Evolutionary conservation across 1,284 basidiomycete genomes (phyloP).

Genomic region (Agaricales sp.): DNA sequence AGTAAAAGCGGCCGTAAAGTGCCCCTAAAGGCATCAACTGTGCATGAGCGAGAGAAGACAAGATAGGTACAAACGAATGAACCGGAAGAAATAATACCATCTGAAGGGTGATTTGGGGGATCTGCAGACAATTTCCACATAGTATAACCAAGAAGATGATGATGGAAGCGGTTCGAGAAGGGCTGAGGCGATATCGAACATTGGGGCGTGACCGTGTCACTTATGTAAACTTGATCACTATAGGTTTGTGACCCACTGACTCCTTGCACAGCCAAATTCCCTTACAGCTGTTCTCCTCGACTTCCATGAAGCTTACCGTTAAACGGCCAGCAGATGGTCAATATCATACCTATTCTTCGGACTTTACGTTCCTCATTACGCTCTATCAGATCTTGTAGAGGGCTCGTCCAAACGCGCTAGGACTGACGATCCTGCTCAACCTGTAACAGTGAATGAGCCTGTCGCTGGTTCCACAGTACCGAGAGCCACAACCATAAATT

Average conservation of each 20-base stretch:
- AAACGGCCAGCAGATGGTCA: not conserved
- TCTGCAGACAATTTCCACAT: conserved; percentile 1
- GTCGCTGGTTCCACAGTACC: conserved; percentile 36
- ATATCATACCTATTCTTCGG: not conserved
- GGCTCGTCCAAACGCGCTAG: not conserved
- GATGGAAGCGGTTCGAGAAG: not conserved
- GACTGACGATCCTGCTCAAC: not conserved
- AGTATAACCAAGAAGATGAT: conserved; percentile 1
- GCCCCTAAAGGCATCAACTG: not conserved
- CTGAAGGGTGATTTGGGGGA: not conserved
- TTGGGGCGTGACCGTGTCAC: not conserved
- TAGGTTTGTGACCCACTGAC: not conserved
- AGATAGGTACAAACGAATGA: not conserved
- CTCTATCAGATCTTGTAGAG: not conserved
- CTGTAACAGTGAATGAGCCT: not conserved
- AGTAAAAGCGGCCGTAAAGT: not conserved
- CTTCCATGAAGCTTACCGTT: not conserved
- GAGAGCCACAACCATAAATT: conserved; percentile 67
- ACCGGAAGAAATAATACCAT: not conserved
- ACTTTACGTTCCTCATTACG: not conserved
- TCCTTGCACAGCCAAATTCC: not conserved
- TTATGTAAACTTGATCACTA: not conserved
- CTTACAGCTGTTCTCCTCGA: not conserved
- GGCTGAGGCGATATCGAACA: too few species aligned
- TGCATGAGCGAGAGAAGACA: not conserved